Base-by-base conservation (phyloP, 1,284 basidiomycete species). In the Tilletia setariae region DNA sequence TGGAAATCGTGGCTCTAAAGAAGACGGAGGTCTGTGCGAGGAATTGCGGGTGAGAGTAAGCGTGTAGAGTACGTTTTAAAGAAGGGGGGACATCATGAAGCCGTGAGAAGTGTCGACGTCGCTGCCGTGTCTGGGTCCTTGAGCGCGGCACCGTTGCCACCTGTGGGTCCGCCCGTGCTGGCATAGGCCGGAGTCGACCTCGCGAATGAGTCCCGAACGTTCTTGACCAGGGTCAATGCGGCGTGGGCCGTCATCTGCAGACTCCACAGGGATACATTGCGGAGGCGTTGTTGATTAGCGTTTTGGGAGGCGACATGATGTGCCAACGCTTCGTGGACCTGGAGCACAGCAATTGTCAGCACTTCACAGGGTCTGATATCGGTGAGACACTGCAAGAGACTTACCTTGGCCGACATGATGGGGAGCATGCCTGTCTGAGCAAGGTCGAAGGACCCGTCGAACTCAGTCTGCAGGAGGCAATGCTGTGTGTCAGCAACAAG, bases 401-500 rank as follows among this genome's bases (percentile, higher is more conserved):
- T 64, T 43, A 68, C 70, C 70, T 81, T 79, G 32, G 78, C 75
- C 11, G 72, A 76, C 6, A 82, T 74, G 16, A 80, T 74, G 1
- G 79, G 79, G 16, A 80, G 66, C 30, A 82, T 67, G 4, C 80
- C 80, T 1, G 80, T 82, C 49, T 82, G 80, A 0, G 79, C 74
- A 2, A 82, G 77, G 64, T 82, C 80, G 19, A 82, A 59, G n/a
- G 76, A 76, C 1, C 80, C 80, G 30, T 82, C 79, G 49, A 82
- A 82, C 63, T 82, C 80, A 70, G 69, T 74, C 68, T 69, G 71
- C 8, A 25, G 30, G 25, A 4, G 59, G 28, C 6, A 63, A 32
- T 23, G 16, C 16, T 1, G 23, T n/a, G n/a, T 44, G 51, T n/a
- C 53, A 30, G 23, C 11, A 23, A 91, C 88, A 90, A 91, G 72